These are phyloP conservation scores for Monosporozyma servazzii DNA, from an alignment of 805 yeast species.

Conservation along the genomic window DNA sequence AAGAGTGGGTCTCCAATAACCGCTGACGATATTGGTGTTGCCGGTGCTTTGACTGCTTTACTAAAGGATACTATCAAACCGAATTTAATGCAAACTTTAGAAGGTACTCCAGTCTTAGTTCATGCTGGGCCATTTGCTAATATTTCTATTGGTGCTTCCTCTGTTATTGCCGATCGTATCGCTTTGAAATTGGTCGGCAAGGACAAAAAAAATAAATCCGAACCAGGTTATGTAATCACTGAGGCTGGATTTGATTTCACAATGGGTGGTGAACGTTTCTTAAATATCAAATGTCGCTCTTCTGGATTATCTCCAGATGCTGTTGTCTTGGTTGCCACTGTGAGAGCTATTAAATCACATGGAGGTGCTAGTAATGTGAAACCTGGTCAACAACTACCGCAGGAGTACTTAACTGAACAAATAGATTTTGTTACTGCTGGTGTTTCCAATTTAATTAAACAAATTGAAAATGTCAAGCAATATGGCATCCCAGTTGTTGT, in stretches of 20 bases:
- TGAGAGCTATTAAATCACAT: constrained; percentile 91
- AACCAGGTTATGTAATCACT: constrained; percentile 82
- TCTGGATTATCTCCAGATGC: constrained; percentile 83
- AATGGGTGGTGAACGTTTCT: constrained; percentile 97
- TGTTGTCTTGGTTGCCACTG: constrained; percentile 91
- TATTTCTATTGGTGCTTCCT: constrained; percentile 93
- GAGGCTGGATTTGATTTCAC: constrained; percentile 99
- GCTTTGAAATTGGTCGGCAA: constrained; percentile 84
- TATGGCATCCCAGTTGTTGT: constrained; percentile 91
- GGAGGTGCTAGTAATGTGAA: constrained; percentile 97
- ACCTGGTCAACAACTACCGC: constrained; percentile 83
- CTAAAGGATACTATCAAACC: constrained; percentile 96
- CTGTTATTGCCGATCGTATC: constrained; percentile 86
- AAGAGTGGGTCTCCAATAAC: constrained; percentile 73
- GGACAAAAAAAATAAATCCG: constrained; percentile 27
- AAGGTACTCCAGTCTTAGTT: constrained; percentile 94
- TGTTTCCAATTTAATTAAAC: constrained; percentile 82
- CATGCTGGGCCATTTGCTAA: constrained; percentile 99
- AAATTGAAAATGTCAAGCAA: constrained; percentile 72
- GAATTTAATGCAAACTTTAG: constrained; percentile 91
- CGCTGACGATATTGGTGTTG: constrained; percentile 89
- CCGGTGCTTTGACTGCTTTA: constrained; percentile 91
- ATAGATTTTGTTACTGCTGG: constrained; percentile 70
- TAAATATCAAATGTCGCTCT: constrained; percentile 90
- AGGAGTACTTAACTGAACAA: constrained; percentile 72